Conservation (phyloP, 768 basidiomycete species). For the Terana coerulea region DNA sequence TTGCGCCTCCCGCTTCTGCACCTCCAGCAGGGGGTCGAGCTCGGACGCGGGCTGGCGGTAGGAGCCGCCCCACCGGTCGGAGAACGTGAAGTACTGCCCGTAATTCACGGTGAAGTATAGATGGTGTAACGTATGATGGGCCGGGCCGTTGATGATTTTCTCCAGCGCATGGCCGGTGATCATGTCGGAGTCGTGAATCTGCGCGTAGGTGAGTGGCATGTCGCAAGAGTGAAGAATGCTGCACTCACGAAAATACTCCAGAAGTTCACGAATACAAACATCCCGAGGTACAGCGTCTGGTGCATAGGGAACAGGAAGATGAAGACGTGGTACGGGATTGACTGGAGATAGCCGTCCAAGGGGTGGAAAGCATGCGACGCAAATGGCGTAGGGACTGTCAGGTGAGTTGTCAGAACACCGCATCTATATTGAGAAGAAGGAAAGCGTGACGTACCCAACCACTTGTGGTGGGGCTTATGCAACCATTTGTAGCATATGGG, state of each 20-base stretch:
- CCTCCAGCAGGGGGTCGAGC: constrained; percentile 83
- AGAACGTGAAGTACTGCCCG: constrained; percentile 98
- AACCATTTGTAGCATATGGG: constrained; percentile 84
- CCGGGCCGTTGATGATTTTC: constrained; percentile 93
- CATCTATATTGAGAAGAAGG: neutral
- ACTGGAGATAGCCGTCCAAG: constrained; percentile 91
- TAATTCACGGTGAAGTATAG: constrained; percentile 97
- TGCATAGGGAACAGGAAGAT: constrained; percentile 89
- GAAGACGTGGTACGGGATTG: constrained; percentile 92
- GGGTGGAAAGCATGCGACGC: constrained; percentile 98
- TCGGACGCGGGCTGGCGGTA: constrained; percentile 84
- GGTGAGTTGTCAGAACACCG: constrained; percentile 8
- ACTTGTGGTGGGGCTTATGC: constrained; percentile 99
- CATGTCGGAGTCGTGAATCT: constrained; percentile 99
- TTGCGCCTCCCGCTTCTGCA: constrained; percentile 35
- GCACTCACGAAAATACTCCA: constrained; percentile 85
- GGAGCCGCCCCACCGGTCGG: constrained; percentile 77
- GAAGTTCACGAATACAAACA: constrained; percentile 91
- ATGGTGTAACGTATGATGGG: constrained; percentile 96
- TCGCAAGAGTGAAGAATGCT: neutral
- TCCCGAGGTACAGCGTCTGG: constrained; percentile 72
- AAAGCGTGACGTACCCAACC: constrained; percentile 70
- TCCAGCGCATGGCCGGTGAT: constrained; percentile 88
- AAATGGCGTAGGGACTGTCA: constrained; percentile 90
- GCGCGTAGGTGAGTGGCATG: constrained; percentile 1